These are phyloP conservation scores for Phytopythium helicoides DNA, from an alignment of 352 stramenopile genomes.

Conservation along the genomic window DNA sequence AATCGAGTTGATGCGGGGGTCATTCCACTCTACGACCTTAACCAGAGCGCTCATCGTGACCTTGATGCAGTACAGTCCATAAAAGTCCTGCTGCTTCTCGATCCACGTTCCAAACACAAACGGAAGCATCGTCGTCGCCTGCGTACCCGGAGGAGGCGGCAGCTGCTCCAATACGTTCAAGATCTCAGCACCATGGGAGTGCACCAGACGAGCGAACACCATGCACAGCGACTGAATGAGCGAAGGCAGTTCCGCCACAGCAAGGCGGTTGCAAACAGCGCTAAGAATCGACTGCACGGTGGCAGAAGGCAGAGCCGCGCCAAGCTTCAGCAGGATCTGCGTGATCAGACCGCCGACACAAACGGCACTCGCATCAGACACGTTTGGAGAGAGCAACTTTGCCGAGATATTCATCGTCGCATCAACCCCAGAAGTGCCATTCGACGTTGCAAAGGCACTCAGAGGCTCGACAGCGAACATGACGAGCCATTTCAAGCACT, in stretches of 20 bases:
- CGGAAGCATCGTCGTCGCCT: constrained; percentile 55
- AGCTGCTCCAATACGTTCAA: constrained; percentile 72
- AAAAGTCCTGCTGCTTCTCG: constrained; percentile 82
- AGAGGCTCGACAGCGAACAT: constrained; percentile 74
- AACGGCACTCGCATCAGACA: constrained; percentile 72
- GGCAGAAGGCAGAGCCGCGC: constrained; percentile 43
- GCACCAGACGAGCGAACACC: constrained; percentile 78
- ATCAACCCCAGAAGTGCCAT: constrained; percentile 54
- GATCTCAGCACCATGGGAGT: constrained; percentile 66
- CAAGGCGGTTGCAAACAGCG: constrained; percentile 66
- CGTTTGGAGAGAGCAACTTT: constrained; percentile 57
- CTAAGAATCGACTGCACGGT: constrained; percentile 78
- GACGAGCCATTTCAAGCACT: constrained; percentile 84
- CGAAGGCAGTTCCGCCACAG: constrained; percentile 62
- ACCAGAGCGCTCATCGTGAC: constrained; percentile 76
- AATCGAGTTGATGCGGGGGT: constrained; percentile 64
- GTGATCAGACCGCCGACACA: constrained; percentile 78
- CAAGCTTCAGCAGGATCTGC: constrained; percentile 74
- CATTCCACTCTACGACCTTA: constrained; percentile 74
- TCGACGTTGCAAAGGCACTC: constrained; percentile 35
- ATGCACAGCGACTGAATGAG: constrained; percentile 79
- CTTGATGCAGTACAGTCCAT: constrained; percentile 82
- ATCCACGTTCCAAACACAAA: constrained; percentile 86
- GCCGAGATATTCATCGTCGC: constrained; percentile 66
- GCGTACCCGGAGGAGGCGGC: constrained; percentile 29